A percentile compares a stretch with the other conserved stretches of the same genome.
Conservation (phyloP, 352 stramenopile genomes). For the Phytophthora lateralis region DNA sequence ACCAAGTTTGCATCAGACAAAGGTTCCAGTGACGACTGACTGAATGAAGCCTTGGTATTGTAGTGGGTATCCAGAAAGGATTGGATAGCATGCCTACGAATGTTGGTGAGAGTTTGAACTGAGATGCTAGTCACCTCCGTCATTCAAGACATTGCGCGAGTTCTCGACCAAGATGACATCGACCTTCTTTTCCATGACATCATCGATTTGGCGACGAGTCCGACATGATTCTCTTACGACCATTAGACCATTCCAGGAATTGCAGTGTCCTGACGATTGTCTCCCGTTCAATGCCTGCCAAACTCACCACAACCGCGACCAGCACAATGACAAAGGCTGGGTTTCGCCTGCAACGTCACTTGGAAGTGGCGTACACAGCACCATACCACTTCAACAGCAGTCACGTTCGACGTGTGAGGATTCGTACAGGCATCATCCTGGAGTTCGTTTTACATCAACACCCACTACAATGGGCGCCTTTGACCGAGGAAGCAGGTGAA, state of each 20-base stretch:
- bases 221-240: background rate
- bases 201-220: slow-evolving; percentile 8
- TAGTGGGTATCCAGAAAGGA: too few relatives aligned
- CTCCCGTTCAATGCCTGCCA: slow-evolving; percentile 10
- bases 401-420: slow-evolving; percentile 31
- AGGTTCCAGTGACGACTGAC: too few relatives aligned
- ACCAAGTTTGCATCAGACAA: too few relatives aligned
- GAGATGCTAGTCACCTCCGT: slow-evolving; percentile 4
- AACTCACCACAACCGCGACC: slow-evolving; percentile 22
- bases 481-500: background rate
- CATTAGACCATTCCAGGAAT: slow-evolving; percentile 15
- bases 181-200: slow-evolving; percentile 25
- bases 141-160: slow-evolving; percentile 2
- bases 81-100: slow-evolving; percentile 1
- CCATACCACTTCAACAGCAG: slow-evolving; percentile 38
- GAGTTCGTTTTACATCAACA: slow-evolving; percentile 46
- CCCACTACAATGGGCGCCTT: slow-evolving; percentile 15
- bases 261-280: slow-evolving; percentile 1
- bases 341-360: slow-evolving; percentile 37
- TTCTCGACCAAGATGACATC: slow-evolving; percentile 16
- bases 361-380: slow-evolving; percentile 39
- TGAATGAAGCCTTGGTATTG: too few relatives aligned
- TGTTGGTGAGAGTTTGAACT: slow-evolving; percentile 1
- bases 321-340: slow-evolving; percentile 12
- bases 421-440: slow-evolving; percentile 42